Evolutionary conservation across 345 rosid species (phyloP), one percentile per base, ranked within the genome.

Genomic region (Camelina laxa): DNA sequence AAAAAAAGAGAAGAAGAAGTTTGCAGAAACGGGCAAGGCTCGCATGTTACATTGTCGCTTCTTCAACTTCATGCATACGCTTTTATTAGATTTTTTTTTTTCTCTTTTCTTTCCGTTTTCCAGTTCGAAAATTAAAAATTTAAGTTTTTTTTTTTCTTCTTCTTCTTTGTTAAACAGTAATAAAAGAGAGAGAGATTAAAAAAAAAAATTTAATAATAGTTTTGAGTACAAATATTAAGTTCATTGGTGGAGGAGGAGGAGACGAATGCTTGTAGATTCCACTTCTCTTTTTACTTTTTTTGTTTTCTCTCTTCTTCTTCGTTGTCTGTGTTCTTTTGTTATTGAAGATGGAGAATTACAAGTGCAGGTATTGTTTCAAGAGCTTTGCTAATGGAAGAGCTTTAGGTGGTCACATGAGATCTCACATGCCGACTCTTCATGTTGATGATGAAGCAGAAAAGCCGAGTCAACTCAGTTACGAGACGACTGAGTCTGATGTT

Each of bases 361-460:
- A 75, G 82, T 91, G 98, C 70, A 91, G 70, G 74, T 72, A 89
- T 19, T 94, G 98, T 78, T 84, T 75, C 15, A 89, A 84, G 76
- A 80, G 70, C 63, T 94, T 91, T 65, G 48, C 73, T n/a, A 87
- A 88, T 71, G 95, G 88, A 49, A 87, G 91, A 81, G 89, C 95
- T 77, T 82, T 91, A 65, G 90, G 91, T 39, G 92, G 93, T 47
- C 97, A 91, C 76, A 89, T 91, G 91, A 84, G 87, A 87, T 87
- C 98, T 75, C 97, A 91, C 79, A 77, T 85, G 85, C 72, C 84
- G 51, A 87, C 58, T 73, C 86, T 82, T 78, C 83, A 67, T 50
- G 57, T 51, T 15, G 49, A 42, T 38, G 76, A 33, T 31, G 67
- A 31, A 1, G 7, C 51, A 19, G 48, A 22, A 9, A 70, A 6